Evolutionary conservation across 768 basidiomycete species (phyloP).

Genomic region (Termitomyces sp.): DNA sequence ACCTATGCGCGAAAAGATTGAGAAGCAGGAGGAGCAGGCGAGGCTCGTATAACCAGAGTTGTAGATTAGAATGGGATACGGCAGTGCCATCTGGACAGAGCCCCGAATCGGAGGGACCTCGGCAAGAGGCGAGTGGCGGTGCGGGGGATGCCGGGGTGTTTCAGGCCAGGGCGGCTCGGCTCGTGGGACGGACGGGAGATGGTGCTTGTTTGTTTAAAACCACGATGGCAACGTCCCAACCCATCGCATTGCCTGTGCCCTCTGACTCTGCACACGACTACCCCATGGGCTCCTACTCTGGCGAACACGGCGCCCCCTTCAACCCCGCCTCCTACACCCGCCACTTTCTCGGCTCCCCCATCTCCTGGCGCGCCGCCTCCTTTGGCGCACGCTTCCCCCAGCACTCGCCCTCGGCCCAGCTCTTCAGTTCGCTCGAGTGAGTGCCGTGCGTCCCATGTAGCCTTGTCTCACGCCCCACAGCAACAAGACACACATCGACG

Average conservation of each 20-base stretch:
- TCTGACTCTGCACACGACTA: constrained; percentile 19
- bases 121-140: neutral
- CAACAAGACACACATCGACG: constrained; percentile 42
- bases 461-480: constrained; percentile 9
- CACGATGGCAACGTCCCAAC: constrained; percentile 28
- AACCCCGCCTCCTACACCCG: constrained; percentile 63
- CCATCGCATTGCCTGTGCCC: constrained; percentile 38
- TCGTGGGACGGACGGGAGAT: neutral
- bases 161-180: neutral
- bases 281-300: constrained; percentile 44
- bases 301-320: constrained; percentile 41
- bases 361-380: constrained; percentile 65
- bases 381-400: constrained; percentile 60
- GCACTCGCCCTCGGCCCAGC: constrained; percentile 56
- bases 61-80: too few relatives aligned
- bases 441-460: constrained; percentile 19
- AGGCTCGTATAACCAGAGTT: too few relatives aligned
- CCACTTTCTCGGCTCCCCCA: constrained; percentile 65
- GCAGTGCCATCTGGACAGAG: too few relatives aligned
- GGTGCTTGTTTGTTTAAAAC: constrained; percentile 4
- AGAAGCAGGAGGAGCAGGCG: too few relatives aligned
- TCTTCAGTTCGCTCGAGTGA: constrained; percentile 62
- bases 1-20: too few relatives aligned
- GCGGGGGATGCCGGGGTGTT: constrained; percentile 1
- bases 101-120: neutral